Conservation (phyloP, 768 basidiomycete genomes). For the Tricholoma hemisulphureum region DNA sequence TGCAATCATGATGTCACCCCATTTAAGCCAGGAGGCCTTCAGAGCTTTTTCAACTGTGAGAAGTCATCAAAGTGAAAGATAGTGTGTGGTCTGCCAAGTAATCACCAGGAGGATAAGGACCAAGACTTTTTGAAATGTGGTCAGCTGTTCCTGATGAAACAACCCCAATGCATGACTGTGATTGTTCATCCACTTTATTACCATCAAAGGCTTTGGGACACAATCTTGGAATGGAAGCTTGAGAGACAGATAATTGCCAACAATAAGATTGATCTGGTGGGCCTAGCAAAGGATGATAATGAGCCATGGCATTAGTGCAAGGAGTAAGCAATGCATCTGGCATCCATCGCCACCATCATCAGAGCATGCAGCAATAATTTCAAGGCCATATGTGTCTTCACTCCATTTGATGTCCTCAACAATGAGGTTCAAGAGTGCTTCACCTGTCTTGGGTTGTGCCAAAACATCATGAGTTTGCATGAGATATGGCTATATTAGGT, state of each 20-base stretch:
- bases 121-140: constrained; percentile 8
- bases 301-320: constrained; percentile 5
- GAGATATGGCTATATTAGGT: constrained; percentile 14
- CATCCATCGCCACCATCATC: constrained; percentile 18
- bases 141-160: constrained; percentile 26
- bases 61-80: no score
- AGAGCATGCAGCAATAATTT: no score
- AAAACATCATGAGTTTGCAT: constrained; percentile 21
- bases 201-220: not conserved
- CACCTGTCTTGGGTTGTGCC: constrained; percentile 22
- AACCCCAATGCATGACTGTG: no score
- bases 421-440: constrained; percentile 22
- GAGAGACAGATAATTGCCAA: no score
- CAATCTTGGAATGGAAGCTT: no score
- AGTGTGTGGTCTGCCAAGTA: constrained; percentile 29
- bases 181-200: no score
- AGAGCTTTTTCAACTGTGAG: constrained; percentile 18
- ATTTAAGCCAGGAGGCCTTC: constrained; percentile 5
- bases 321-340: constrained; percentile 16
- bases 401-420: no score
- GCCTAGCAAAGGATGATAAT: constrained; percentile 24
- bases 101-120: constrained; percentile 27
- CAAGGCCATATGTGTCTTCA: no score
- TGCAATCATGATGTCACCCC: constrained; percentile 8
- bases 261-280: constrained; percentile 34